Base-by-base conservation (phyloP, 2,329 filamentous ascomycete genomes). In the Penicillium sp. region DNA sequence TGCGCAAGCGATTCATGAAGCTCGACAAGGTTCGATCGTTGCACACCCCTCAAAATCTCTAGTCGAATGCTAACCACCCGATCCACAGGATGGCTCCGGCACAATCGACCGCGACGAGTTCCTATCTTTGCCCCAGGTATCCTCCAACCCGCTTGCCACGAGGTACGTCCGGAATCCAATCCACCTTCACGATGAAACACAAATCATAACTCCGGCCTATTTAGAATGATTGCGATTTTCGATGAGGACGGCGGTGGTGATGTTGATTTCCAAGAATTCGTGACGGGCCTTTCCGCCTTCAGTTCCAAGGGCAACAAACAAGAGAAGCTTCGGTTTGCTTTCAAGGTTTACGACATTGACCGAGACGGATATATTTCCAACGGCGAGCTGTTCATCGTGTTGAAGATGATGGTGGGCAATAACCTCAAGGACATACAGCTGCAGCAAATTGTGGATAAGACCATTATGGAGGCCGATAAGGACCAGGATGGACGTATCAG, bases 371-470 rank as follows among this genome's bases (percentile, higher is more conserved):
- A 90, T 78, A 99, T 99, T 70, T 96, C 90, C 80, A 99, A 99
- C 75, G 94, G 94, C 67, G 94, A 99, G 80, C 84, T 99, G 45
- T 99, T 97, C 75, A 97, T 99, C 68, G 94, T 99, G 68, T 83
- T 99, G 68, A 99, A 99, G 88, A 99, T 99, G 94, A 99, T 99
- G 94, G 94, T 99, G 45, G 94, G 94, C 54, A 97, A 90, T 79
- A 99, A 99, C 75, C 79, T 99, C 68, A 99, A 99, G 82, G 94
- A 99, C 74, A 91, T 97, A 77, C 94, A 99, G 78, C 78, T 99
- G 72, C 94, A 99, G 79, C 94, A 86, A 84, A 99, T 99, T 72
- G 94, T 99, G 64, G 94, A 99, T 80, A 99, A 99, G 85, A 99
- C 94, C 54, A 97, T 99, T 73, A 97, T 97, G 94, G 94, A 99